Evolutionary conservation across 2,329 filamentous ascomycete species (phyloP).

Genomic region (Pezicula radicicola): DNA sequence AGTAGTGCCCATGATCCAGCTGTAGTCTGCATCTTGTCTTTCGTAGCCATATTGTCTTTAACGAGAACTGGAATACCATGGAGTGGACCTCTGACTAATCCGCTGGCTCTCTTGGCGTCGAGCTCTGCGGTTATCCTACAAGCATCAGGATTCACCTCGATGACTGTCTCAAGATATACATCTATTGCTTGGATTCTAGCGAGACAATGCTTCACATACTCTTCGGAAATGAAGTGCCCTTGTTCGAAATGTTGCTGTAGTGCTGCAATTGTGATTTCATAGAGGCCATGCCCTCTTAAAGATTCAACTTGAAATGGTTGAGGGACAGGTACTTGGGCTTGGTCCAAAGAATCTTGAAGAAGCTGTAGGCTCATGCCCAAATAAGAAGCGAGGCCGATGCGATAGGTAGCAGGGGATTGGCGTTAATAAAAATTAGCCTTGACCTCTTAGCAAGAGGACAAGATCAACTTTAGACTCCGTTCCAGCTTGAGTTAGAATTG

Average conservation of each 20-base stretch:
- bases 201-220: conserved; percentile 10
- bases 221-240: background rate
- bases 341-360: too few relatives aligned
- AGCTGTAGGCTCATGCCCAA: too few relatives aligned
- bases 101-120: conserved; percentile 13
- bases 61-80: conserved; percentile 57
- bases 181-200: conserved; percentile 16
- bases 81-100: conserved; percentile 31
- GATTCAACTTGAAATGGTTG: too few relatives aligned
- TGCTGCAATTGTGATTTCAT: background rate
- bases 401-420: too few relatives aligned
- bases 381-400: too few relatives aligned
- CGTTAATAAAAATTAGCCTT: too few relatives aligned
- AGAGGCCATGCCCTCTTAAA: too few relatives aligned
- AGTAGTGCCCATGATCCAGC: conserved; percentile 53
- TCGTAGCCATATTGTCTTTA: conserved; percentile 58
- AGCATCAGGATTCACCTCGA: conserved; percentile 24
- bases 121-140: conserved; percentile 13
- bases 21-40: conserved; percentile 54
- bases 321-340: too few relatives aligned
- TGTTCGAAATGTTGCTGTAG: background rate
- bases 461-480: too few relatives aligned
- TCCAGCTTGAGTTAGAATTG: too few relatives aligned
- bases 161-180: conserved; percentile 12
- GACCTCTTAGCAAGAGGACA: too few relatives aligned